Evolutionary conservation across 2,329 filamentous ascomycete species (phyloP), one percentile per base, ranked within the genome.

Genomic region (Ophioceras dolichostomum): DNA sequence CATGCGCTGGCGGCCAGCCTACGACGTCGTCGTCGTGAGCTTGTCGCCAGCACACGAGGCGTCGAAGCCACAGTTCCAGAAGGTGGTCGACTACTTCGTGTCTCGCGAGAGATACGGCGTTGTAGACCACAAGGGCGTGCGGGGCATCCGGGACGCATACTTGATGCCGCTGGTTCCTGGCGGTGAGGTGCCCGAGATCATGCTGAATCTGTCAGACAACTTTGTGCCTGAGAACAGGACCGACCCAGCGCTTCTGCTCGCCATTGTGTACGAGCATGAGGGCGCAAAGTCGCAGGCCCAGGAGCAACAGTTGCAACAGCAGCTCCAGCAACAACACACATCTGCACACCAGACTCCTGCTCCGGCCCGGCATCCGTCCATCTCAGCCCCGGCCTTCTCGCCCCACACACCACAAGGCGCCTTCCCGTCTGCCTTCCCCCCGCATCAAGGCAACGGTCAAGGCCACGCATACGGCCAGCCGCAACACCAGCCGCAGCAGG

Each of bases 251-350:
- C 64, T 98, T 26, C 65, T 96, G 8, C 75, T 88, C 17, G 83
- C 89, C 1, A 82, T 96, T 44, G 85, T 95, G 4, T 84, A 93
- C 44, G n/a, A n/a, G n/a, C n/a, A n/a, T n/a, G n/a, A n/a, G n/a
- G n/a, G n/a, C n/a, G n/a, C n/a, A n/a, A n/a, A n/a, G n/a, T n/a
- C n/a, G n/a, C n/a, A n/a, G n/a, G n/a, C n/a, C n/a, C 33, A 28
- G 14, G 14, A 16, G 12, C 26, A 31, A 12, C 24, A 14, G 26
- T 4, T 12, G 19, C 31, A 32, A 12, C 17, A 18, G 13, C 26
- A 30, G 14, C 24, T 10, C 12, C 34, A 35, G 26, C 34, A 14
- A 9, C 34, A 30, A 29, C 14, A 28, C 26, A 22, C 18, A 4
- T 18, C 27, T 5, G 21, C 16, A 12, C 34, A 50, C 10, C 29